phyloP scores from a whole-genome alignment of 2,329 filamentous ascomycete genomes.

The Phaeosphaeriaceae sp. region DNA sequence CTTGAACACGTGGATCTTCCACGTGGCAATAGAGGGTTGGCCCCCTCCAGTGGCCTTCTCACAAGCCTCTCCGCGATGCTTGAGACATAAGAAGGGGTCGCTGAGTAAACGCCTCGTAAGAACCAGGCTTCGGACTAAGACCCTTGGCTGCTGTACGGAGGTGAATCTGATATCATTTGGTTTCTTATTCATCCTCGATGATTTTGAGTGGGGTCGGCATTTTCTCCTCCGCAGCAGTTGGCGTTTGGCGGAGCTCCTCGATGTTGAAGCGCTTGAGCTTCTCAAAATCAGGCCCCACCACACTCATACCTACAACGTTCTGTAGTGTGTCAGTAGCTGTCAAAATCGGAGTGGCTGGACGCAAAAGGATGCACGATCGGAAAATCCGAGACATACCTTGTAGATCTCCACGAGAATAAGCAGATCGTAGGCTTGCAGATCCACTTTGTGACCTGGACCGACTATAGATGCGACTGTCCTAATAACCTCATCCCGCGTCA shows the following conservation, averaged over 20 bases:
- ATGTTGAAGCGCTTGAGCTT: conserved; percentile 79
- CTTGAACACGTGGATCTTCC: background rate
- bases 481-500: conserved; percentile 74
- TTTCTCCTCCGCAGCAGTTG: background rate
- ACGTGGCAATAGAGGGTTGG: background rate
- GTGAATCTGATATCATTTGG: background rate
- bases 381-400: conserved; percentile 63
- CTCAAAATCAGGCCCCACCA: conserved; percentile 78
- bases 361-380: conserved; percentile 6
- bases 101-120: background rate
- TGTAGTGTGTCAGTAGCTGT: conserved; percentile 47
- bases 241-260: conserved; percentile 70
- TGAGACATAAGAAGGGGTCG: background rate
- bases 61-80: background rate
- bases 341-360: conserved; percentile 6
- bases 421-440: conserved; percentile 78
- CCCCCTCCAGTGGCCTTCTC: background rate
- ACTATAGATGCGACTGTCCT: conserved; percentile 72
- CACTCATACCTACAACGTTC: conserved; percentile 80
- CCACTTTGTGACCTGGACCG: conserved; percentile 73
- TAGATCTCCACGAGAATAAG: conserved; percentile 82
- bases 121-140: background rate
- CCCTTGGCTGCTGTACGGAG: background rate
- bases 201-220: background rate
- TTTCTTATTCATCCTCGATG: background rate